A percentile compares a stretch with the other conserved stretches of the same genome.
These are phyloP conservation scores for Pyricularia sp. DNA, from an alignment of 2,329 filamentous ascomycete genomes.

Conservation along the genomic window DNA sequence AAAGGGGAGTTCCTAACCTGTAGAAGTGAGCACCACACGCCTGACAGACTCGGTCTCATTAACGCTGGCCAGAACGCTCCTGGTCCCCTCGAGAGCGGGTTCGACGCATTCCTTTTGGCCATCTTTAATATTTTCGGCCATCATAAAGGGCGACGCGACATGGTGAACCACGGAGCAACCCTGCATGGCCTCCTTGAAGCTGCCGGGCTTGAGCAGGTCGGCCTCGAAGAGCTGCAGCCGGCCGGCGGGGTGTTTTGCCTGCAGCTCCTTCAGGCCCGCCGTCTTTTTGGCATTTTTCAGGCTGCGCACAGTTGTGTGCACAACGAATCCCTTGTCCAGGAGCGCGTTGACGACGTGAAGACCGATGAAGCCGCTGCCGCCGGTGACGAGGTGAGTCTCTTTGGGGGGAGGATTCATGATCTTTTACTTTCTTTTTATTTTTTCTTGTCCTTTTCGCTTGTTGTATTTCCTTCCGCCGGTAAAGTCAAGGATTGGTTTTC, in stretches of 20 bases:
- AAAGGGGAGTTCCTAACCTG: neutral
- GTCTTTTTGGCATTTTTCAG: slow-evolving; percentile 9
- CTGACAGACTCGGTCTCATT: slow-evolving; percentile 12
- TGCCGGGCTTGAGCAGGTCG: slow-evolving; percentile 18
- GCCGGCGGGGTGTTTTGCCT: slow-evolving; percentile 7
- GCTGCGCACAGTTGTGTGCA: slow-evolving; percentile 10
- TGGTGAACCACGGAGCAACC: slow-evolving; percentile 22
- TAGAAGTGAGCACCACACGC: slow-evolving; percentile 17
- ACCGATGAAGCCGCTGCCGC: slow-evolving; percentile 54
- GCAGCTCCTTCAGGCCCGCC: slow-evolving; percentile 7
- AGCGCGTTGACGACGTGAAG: slow-evolving; percentile 29
- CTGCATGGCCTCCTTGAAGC: slow-evolving; percentile 18
- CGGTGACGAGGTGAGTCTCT: slow-evolving; percentile 38
- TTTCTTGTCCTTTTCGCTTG: neutral
- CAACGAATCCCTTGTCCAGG: slow-evolving; percentile 8
- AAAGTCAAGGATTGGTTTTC: too few relatives aligned
- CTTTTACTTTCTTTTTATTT: too few relatives aligned
- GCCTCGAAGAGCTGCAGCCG: slow-evolving; percentile 18
- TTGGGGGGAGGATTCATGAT: neutral
- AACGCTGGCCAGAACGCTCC: slow-evolving; percentile 16
- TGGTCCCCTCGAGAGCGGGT: slow-evolving; percentile 17
- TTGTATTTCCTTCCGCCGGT: neutral
- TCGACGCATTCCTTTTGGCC: slow-evolving; percentile 16
- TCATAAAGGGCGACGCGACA: slow-evolving; percentile 23
- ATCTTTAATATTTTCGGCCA: slow-evolving; percentile 16